phyloP scores from a whole-genome alignment of 2,329 filamentous ascomycete genomes.

The Diaporthe ampelina region DNA sequence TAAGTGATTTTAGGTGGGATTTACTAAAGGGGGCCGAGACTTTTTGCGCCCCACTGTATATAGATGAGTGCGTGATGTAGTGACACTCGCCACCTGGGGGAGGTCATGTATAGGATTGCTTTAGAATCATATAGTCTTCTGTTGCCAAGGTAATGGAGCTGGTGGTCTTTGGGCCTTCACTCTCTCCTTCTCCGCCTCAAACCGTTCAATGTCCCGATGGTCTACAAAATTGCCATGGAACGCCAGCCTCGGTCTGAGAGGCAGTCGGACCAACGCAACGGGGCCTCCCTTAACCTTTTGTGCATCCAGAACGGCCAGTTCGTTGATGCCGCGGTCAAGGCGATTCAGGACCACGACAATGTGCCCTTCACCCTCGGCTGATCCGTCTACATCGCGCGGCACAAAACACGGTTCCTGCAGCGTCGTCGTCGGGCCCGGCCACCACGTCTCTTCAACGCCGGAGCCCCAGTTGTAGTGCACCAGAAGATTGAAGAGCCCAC shows the following conservation, averaged over 20 bases:
- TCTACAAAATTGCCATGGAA: constrained; percentile 47
- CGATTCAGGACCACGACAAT: constrained; percentile 53
- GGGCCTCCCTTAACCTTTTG: constrained; percentile 41
- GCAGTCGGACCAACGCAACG: constrained; percentile 43
- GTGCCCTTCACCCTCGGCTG: constrained; percentile 57
- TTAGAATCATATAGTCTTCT: neutral
- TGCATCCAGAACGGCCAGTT: constrained; percentile 46
- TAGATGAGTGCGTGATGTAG: too few species aligned
- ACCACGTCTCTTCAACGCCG: constrained; percentile 49
- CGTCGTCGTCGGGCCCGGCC: constrained; percentile 50
- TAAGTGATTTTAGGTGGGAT: too few species aligned
- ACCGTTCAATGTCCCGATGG: constrained; percentile 5
- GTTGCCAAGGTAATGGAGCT: constrained; percentile 1
- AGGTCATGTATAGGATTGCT: too few species aligned
- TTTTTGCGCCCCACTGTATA: too few species aligned
- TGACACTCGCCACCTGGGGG: too few species aligned
- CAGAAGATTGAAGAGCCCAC: constrained; percentile 54
- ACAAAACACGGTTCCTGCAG: constrained; percentile 62
- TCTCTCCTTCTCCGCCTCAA: constrained; percentile 14
- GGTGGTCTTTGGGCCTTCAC: neutral
- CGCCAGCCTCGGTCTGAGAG: constrained; percentile 43
- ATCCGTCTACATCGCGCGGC: constrained; percentile 50
- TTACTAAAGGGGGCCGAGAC: too few species aligned
- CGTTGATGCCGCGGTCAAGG: constrained; percentile 43
- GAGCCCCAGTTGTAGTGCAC: constrained; percentile 49